A percentile compares a stretch with the other conserved stretches of the same genome.
These are phyloP conservation scores for Phalaenopsis aphrodite DNA, from an alignment of 106 monocot species.

Conservation along the genomic window DNA sequence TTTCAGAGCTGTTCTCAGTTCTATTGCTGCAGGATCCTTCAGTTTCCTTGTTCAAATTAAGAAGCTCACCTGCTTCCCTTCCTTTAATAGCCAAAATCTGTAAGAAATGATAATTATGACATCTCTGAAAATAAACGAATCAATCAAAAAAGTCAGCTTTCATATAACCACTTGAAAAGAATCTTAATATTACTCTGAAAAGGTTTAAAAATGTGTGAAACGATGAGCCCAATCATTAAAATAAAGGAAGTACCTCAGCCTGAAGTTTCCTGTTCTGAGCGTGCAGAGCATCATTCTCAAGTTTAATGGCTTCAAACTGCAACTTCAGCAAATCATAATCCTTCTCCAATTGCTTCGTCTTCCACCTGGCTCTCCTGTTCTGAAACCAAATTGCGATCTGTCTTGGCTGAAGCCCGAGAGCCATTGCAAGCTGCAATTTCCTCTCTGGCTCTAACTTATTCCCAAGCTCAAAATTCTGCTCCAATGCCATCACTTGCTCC, in stretches of 20 bases:
- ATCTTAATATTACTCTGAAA: too few species aligned
- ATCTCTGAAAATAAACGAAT: background rate
- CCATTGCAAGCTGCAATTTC: conserved; percentile 69
- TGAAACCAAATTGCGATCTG: conserved; percentile 97
- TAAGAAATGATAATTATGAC: conserved; percentile 1
- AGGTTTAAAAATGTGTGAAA: background rate
- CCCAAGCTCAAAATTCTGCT: conserved; percentile 83
- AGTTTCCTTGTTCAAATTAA: conserved; percentile 93
- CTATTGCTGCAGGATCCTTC: conserved; percentile 93
- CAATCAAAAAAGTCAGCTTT: background rate
- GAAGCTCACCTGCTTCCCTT: conserved; percentile 55
- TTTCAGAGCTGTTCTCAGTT: conserved; percentile 81
- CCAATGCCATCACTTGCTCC: conserved; percentile 84
- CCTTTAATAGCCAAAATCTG: conserved; percentile 79
- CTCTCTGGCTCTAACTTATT: conserved; percentile 92
- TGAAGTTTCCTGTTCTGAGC: conserved; percentile 78
- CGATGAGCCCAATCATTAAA: too few species aligned
- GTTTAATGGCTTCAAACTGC: conserved; percentile 53
- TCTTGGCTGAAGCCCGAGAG: conserved; percentile 70
- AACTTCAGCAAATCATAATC: conserved; percentile 75
- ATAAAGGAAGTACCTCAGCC: conserved; percentile 41
- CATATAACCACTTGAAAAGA: background rate
- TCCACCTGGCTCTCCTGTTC: conserved; percentile 88
- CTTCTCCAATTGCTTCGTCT: conserved; percentile 83
- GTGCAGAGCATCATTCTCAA: conserved; percentile 64